phyloP scores from a whole-genome alignment of 2,329 filamentous ascomycete species.

The Balansia obtecta region DNA sequence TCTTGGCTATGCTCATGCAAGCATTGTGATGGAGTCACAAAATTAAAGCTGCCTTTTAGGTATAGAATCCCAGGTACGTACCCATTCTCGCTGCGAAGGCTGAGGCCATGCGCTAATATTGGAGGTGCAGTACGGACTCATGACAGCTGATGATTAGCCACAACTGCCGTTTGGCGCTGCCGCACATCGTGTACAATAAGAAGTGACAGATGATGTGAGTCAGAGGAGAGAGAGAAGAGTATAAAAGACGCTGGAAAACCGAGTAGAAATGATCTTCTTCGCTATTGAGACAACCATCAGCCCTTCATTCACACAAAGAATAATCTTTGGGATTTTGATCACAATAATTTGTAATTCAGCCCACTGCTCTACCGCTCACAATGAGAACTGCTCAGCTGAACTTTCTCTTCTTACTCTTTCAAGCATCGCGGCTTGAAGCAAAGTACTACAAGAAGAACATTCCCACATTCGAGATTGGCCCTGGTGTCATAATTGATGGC shows the following conservation, averaged over 20 bases:
- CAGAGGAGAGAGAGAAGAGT: background rate
- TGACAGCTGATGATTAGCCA: background rate
- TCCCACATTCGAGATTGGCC: constrained; percentile 5
- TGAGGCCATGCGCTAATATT: no score
- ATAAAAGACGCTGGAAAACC: background rate
- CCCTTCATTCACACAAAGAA: no score
- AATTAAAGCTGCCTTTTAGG: no score
- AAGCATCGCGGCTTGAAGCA: constrained; percentile 4
- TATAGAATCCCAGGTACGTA: no score
- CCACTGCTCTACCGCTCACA: background rate
- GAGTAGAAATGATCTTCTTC: no score
- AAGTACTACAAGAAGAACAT: constrained; percentile 8
- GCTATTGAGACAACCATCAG: no score
- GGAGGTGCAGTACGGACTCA: background rate
- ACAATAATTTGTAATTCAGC: no score
- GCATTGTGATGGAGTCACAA: no score
- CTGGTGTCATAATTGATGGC: constrained; percentile 5
- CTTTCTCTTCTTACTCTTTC: constrained; percentile 1
- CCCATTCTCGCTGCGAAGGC: no score
- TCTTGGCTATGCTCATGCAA: no score
- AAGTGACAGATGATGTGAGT: background rate
- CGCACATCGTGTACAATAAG: background rate
- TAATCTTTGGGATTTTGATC: no score
- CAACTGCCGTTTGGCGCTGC: background rate
- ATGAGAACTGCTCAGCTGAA: constrained; percentile 1